Evolutionary conservation across 169 alveolate species (phyloP).

Genomic region (Neospora caninum): DNA sequence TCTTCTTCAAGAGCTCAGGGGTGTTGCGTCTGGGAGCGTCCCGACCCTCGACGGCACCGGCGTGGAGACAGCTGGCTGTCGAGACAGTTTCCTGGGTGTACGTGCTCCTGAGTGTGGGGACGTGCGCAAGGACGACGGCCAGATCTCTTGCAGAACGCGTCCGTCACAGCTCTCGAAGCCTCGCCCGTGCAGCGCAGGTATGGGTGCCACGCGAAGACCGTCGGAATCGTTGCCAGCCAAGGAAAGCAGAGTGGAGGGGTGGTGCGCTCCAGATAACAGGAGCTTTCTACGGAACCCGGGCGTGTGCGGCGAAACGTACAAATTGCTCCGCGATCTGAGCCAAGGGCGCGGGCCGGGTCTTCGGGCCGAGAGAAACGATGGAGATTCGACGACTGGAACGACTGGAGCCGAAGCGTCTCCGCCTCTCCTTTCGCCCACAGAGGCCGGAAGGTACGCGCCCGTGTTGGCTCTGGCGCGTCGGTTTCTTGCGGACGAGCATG

Average conservation of each 20-base stretch:
- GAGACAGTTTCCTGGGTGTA: neutral
- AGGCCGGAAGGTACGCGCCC: constrained; percentile 23
- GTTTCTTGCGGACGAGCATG: neutral
- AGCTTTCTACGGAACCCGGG: neutral
- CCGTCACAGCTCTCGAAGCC: neutral
- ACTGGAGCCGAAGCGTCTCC: neutral
- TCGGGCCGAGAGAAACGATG: neutral
- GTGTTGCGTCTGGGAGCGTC: neutral
- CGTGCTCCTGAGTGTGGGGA: neutral
- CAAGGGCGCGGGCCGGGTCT: neutral
- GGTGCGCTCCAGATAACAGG: neutral
- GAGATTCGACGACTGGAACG: neutral
- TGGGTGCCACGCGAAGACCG: neutral
- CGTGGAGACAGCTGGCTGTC: neutral
- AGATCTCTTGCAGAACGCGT: neutral
- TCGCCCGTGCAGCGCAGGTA: neutral
- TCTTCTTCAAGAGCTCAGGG: constrained; percentile 7
- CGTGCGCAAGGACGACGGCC: neutral
- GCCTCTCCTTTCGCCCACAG: neutral
- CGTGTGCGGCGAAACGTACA: neutral
- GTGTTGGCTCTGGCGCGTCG: constrained; percentile 8
- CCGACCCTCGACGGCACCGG: neutral
- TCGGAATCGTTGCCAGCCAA: neutral
- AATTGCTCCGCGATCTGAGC: neutral
- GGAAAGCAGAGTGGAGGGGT: neutral